Evolutionary conservation across 177 flowering plant genomes (phyloP).

Genomic region (Viscum album): DNA sequence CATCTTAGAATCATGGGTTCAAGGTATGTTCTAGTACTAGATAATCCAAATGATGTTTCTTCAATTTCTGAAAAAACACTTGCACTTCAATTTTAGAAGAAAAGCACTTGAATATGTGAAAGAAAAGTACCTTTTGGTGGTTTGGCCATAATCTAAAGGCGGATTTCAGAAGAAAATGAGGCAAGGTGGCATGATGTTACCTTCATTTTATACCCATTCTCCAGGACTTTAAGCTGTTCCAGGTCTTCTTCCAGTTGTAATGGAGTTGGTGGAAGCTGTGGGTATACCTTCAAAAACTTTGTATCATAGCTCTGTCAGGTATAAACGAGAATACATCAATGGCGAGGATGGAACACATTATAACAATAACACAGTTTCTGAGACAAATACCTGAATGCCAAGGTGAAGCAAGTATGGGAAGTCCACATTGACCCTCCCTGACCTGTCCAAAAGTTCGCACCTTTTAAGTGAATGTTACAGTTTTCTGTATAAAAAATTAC

Average conservation of each 20-base stretch:
- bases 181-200: constrained; percentile 20
- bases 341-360: neutral
- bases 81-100: too few relatives aligned
- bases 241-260: constrained; percentile 94
- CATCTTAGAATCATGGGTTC: too few relatives aligned
- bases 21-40: neutral
- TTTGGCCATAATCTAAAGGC: too few relatives aligned
- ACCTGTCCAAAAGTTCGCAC: neutral
- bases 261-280: constrained; percentile 75
- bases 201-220: constrained; percentile 98
- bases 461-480: too few relatives aligned
- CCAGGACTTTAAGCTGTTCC: constrained; percentile 93
- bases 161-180: too few relatives aligned
- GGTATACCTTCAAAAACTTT: constrained; percentile 58
- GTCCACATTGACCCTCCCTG: neutral
- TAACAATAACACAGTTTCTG: neutral
- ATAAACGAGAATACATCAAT: neutral
- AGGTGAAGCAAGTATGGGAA: constrained; percentile 6
- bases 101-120: too few relatives aligned
- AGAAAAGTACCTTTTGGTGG: too few relatives aligned
- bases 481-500: too few relatives aligned
- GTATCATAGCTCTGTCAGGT: constrained; percentile 41
- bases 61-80: neutral
- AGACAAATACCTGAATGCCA: constrained; percentile 5
- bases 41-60: neutral